Evolutionary conservation across 208 protist species (phyloP).

Genomic region (Leishmania amazonensis): DNA sequence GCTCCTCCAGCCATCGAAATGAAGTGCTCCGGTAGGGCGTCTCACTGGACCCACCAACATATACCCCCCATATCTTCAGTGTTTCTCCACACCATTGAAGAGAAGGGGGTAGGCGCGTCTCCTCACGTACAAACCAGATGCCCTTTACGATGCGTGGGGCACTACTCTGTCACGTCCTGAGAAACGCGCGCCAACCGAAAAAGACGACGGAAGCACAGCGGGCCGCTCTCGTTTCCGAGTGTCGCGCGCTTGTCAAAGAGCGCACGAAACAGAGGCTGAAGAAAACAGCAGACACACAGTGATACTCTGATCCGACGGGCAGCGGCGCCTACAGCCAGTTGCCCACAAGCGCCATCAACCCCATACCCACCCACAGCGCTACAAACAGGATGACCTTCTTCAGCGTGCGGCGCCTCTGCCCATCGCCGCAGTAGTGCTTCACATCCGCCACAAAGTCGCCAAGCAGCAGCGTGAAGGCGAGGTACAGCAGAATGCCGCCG

Average conservation of each 20-base stretch:
- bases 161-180: too few species aligned
- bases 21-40: too few species aligned
- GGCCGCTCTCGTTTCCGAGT: neutral
- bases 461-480: constrained; percentile 67
- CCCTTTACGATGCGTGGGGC: fast-evolving
- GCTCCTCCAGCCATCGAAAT: too few species aligned
- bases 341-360: constrained; percentile 48
- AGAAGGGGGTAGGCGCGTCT: too few species aligned
- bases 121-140: too few species aligned
- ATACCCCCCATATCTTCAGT: too few species aligned
- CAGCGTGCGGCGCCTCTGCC: neutral
- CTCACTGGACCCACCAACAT: too few species aligned
- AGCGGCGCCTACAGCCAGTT: constrained; percentile 39
- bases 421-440: constrained; percentile 27
- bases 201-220: neutral
- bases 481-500: constrained; percentile 73
- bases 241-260: neutral
- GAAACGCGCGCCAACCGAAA: neutral
- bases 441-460: constrained; percentile 55
- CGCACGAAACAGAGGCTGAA: neutral
- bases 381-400: constrained; percentile 33
- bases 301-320: neutral
- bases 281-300: neutral
- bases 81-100: too few species aligned
- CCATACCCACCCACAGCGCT: constrained; percentile 48